Percentiles rank a stretch among this genome's conserved stretches.
Evolutionary conservation across 73 alveolate genomes (phyloP).

Genomic region (Tetrahymena thermophila): DNA sequence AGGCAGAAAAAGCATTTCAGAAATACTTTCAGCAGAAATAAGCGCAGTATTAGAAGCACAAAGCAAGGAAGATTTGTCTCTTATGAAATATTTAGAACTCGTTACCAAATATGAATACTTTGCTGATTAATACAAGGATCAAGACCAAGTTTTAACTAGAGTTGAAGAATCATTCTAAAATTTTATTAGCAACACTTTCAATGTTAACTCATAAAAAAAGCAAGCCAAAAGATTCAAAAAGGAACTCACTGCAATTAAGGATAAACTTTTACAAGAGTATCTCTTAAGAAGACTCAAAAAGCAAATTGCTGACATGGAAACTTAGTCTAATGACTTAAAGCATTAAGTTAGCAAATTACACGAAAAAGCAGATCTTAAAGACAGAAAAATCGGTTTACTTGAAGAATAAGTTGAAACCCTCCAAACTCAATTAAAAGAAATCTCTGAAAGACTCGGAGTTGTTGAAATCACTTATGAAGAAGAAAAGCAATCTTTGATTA

Average conservation of each 20-base stretch:
- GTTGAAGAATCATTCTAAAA: neutral
- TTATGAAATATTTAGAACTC: neutral
- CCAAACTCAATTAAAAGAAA: neutral
- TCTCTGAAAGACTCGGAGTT: neutral
- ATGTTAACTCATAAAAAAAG: neutral
- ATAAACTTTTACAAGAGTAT: neutral
- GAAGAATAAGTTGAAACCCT: neutral
- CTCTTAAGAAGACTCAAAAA: neutral
- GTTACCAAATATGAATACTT: neutral
- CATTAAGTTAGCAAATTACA: neutral
- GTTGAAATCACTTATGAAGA: constrained; percentile 1
- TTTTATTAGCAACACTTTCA: neutral
- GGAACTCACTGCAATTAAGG: neutral
- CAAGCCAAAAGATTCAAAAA: neutral
- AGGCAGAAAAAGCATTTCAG: neutral
- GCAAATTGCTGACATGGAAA: neutral
- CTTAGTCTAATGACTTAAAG: neutral
- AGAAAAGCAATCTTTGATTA: neutral
- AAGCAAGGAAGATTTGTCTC: neutral
- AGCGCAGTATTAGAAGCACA: neutral
- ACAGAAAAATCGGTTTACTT: neutral
- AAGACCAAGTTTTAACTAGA: neutral
- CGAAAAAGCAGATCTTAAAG: neutral
- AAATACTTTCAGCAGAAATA: neutral
- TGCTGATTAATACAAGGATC: neutral